Evolutionary conservation across 2,329 filamentous ascomycete genomes (phyloP).

Genomic region (Fusarium nelsonii): DNA sequence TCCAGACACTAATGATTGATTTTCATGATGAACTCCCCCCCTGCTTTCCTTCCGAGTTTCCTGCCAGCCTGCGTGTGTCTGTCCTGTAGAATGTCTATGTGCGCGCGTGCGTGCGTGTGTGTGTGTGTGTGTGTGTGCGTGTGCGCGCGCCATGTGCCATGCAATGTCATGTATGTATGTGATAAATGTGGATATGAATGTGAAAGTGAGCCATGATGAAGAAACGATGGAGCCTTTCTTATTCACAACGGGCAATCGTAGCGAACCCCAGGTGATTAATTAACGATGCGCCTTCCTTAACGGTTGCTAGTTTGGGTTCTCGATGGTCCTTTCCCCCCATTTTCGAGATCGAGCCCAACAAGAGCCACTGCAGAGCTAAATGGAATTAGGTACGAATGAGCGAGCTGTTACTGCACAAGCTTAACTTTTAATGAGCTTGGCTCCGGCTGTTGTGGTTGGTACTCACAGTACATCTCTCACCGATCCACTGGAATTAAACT

Average conservation of each 20-base stretch:
- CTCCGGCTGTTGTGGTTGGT: background rate
- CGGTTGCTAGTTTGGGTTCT: constrained; percentile 14
- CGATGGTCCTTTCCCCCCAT: constrained; percentile 20
- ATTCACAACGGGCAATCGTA: constrained; percentile 7
- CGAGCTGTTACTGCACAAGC: background rate
- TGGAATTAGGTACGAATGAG: background rate
- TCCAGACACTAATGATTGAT: constrained; percentile 23
- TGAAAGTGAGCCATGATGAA: constrained; percentile 4
- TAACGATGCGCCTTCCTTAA: constrained; percentile 37
- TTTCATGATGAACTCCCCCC: constrained; percentile 18
- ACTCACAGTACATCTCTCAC: too few relatives aligned
- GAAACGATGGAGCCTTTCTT: background rate
- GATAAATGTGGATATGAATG: constrained; percentile 9
- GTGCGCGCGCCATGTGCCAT: constrained; percentile 3
- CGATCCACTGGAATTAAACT: background rate
- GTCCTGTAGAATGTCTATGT: too few relatives aligned
- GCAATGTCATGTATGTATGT: background rate
- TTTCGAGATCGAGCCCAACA: constrained; percentile 20
- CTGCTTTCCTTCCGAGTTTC: background rate
- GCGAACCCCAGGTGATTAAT: constrained; percentile 32
- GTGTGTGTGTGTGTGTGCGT: background rate
- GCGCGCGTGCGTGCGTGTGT: too few relatives aligned
- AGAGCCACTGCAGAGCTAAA: background rate
- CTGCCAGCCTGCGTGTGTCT: too few relatives aligned
- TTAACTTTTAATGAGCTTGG: background rate